Percentiles rank a stretch among this genome's conserved stretches.
Conservation (phyloP, 768 basidiomycete species). For the Dacryopinax primogenitus region DNA sequence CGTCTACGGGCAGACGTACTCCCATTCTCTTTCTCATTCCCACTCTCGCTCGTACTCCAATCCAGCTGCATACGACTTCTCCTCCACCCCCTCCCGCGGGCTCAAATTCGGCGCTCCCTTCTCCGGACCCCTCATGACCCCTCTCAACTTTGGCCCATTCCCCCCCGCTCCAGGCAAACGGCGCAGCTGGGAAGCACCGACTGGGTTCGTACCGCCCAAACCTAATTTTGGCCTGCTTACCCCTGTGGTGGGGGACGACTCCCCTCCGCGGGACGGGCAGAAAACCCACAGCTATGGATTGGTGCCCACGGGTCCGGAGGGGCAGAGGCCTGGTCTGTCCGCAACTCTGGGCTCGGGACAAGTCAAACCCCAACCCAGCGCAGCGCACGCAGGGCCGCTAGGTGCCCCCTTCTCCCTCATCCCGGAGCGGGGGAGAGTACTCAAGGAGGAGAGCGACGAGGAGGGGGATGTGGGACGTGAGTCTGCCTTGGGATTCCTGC, state of each 20-base stretch:
- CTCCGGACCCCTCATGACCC: neutral
- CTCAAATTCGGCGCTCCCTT: constrained; percentile 4
- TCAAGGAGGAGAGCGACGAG: constrained; percentile 5
- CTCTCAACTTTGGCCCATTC: neutral
- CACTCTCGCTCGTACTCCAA: too few relatives aligned
- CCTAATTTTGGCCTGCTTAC: neutral
- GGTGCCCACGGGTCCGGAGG: too few relatives aligned
- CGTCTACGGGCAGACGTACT: too few relatives aligned
- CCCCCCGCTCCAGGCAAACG: neutral
- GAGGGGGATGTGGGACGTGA: constrained; percentile 7
- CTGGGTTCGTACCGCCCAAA: neutral
- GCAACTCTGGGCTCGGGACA: neutral
- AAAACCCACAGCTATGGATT: neutral
- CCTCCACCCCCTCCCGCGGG: neutral
- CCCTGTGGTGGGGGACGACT: constrained; percentile 5
- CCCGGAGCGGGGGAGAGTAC: neutral
- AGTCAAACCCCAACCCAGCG: neutral
- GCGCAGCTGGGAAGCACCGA: neutral
- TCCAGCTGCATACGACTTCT: neutral
- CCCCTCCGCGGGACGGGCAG: neutral
- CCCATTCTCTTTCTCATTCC: too few relatives aligned
- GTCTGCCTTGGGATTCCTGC: neutral
- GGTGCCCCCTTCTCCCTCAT: neutral
- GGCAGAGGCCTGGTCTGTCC: too few relatives aligned
- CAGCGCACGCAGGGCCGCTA: neutral